These are phyloP conservation scores for Arbutus unedo DNA, from an alignment of 148 eudicot species.

Conservation along the genomic window DNA sequence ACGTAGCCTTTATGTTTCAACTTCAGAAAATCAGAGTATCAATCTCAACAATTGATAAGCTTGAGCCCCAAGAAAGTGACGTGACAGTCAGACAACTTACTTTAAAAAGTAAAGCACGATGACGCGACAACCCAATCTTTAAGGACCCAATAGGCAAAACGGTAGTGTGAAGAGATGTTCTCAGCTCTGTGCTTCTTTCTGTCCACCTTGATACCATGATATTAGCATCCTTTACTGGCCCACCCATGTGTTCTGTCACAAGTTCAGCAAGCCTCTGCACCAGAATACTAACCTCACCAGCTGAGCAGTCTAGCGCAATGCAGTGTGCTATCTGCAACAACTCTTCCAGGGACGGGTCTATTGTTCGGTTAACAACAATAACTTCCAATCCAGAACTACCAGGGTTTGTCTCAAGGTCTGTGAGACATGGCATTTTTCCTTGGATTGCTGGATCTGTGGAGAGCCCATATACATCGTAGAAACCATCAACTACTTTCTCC, in stretches of 20 bases:
- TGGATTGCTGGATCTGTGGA: constrained; percentile 57
- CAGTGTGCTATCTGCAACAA: constrained; percentile 91
- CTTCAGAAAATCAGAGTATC: background rate
- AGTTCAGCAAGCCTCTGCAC: constrained; percentile 90
- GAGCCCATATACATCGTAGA: constrained; percentile 81
- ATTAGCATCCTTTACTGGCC: constrained; percentile 86
- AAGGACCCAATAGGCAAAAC: constrained; percentile 88
- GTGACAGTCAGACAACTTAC: constrained; percentile 36
- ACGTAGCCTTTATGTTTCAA: background rate
- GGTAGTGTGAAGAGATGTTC: constrained; percentile 80
- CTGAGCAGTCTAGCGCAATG: constrained; percentile 66
- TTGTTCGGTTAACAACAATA: constrained; percentile 69
- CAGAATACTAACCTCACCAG: constrained; percentile 48
- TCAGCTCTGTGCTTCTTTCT: constrained; percentile 75
- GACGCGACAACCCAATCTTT: constrained; percentile 80
- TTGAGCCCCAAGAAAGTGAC: background rate
- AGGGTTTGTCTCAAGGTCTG: constrained; percentile 70
- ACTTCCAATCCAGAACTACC: constrained; percentile 82
- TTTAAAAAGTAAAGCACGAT: constrained; percentile 98
- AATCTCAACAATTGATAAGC: background rate
- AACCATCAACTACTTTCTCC: constrained; percentile 93
- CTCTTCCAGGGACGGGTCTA: constrained; percentile 83
- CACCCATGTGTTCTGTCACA: constrained; percentile 91
- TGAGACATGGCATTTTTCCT: constrained; percentile 81
- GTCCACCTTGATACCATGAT: constrained; percentile 69